Percentiles rank a stretch among this genome's conserved stretches.
Conservation (phyloP, 169 alveolate genomes). For the Eimeria tenella region DNA sequence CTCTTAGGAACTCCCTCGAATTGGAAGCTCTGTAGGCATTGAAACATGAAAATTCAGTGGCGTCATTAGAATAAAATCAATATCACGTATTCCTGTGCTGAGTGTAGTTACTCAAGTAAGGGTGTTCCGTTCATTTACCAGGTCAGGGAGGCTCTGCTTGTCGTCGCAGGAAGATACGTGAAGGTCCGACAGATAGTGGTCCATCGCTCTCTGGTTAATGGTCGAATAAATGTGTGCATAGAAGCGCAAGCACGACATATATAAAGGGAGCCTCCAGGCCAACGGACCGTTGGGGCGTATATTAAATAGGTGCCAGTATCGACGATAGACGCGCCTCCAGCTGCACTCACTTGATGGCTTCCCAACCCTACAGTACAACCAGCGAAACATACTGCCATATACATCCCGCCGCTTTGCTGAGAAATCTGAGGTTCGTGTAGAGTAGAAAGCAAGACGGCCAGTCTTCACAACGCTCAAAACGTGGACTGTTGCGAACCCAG, state of each 20-base stretch:
- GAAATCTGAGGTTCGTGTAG: neutral
- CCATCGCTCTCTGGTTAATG: constrained; percentile 64
- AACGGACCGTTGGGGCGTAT: constrained; percentile 77
- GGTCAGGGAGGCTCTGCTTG: constrained; percentile 71
- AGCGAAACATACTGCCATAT: constrained; percentile 9
- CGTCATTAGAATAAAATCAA: no score
- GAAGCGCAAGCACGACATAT: no score
- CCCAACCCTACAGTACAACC: neutral
- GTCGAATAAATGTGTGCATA: no score
- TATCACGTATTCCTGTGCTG: neutral
- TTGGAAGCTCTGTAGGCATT: constrained; percentile 33
- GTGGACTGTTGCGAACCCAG: neutral
- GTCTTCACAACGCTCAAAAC: constrained; percentile 44
- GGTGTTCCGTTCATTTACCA: constrained; percentile 21
- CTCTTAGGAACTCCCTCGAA: constrained; percentile 57
- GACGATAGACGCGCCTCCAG: constrained; percentile 73
- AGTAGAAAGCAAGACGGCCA: constrained; percentile 20
- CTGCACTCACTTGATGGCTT: neutral
- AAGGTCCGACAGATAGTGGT: constrained; percentile 58
- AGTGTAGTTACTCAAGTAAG: neutral
- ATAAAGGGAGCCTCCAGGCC: neutral
- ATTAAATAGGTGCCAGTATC: constrained; percentile 81
- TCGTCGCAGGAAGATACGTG: constrained; percentile 68
- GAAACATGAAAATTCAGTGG: neutral
- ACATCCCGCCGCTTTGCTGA: neutral